Evolutionary conservation across 2,329 filamentous ascomycete genomes (phyloP), one percentile per base, ranked within the genome.

Genomic region (Nigrospora sphaerica): DNA sequence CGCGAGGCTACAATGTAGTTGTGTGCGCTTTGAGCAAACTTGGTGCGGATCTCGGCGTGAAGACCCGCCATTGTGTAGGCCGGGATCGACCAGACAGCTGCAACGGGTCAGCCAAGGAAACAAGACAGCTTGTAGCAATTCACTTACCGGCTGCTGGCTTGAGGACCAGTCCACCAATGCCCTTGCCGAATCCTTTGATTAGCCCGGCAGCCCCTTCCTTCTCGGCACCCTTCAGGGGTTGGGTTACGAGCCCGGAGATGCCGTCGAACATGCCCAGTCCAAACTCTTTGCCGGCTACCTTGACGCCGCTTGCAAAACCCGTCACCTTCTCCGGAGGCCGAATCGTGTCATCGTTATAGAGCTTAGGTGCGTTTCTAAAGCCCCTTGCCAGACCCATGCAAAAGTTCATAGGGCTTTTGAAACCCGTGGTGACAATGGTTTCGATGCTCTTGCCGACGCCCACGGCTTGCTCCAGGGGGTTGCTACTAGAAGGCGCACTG

Each of bases 271-370:
- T 69, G 0, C 89, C 88, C 46, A 85, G 78, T 0, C 82, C 83
- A 48, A 93, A 83, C 59, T 88, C 86, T 62, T 86, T 89, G 2
- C 86, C 80, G 4, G 90, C 91, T 39, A 89, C 83, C 51, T 76
- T 83, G 23, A 95, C 65, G 0, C 91, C 91, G 51, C 83, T 88
- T 44, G 80, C 75, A 42, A 95, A 70, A 44, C 83, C 85, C 0
- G 86, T 90, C 5, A 95, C 86, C 55, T 88, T 88, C 48, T 89
- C 85, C 1, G 78, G 71, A n/a, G 85, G 84, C 10, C 88, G 77
- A 1, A 95, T 82, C 1, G 83, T 91, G 1, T 88, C 81, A 57
- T 95, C 90, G 37, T 90, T 86, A 60, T 95, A 95, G 1, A 95
- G 70, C 54, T 80, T 84, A 0, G 91, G 90, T 6, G 87, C 85